A percentile compares a stretch with the other conserved stretches of the same genome.
Conservation (phyloP, 306 rosid species). For the Carpinus viminea region DNA sequence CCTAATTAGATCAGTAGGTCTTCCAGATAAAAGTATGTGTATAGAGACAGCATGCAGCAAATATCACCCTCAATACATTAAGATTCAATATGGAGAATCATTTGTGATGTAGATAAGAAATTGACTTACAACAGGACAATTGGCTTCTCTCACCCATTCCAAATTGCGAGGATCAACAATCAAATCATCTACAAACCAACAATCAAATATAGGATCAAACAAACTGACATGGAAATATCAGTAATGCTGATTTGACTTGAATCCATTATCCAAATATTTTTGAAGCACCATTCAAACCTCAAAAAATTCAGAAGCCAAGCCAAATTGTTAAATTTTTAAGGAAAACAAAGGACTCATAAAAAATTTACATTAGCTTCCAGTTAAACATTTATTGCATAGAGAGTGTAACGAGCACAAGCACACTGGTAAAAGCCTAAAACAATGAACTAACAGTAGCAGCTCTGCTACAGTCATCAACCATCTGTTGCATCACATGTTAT, state of each 20-base stretch:
- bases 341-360: neutral
- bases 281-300: neutral
- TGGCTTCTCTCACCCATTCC: too few species aligned
- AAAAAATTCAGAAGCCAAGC: neutral
- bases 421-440: slow-evolving; percentile 8
- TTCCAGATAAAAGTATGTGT: slow-evolving; percentile 19
- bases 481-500: slow-evolving; percentile 12
- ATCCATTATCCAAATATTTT: neutral
- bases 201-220: too few species aligned
- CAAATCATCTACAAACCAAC: too few species aligned
- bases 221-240: neutral
- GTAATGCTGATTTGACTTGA: slow-evolving; percentile 1
- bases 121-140: slow-evolving; percentile 86
- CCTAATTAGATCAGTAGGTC: slow-evolving; percentile 21
- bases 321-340: neutral
- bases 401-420: slow-evolving; percentile 20
- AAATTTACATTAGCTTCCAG: neutral
- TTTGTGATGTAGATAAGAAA: slow-evolving; percentile 7
- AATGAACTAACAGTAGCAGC: slow-evolving; percentile 9
- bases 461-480: neutral
- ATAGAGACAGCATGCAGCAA: slow-evolving; percentile 6
- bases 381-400: neutral
- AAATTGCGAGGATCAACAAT: too few species aligned
- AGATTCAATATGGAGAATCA: slow-evolving; percentile 11
- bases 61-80: slow-evolving; percentile 2